These are phyloP conservation scores for Podospora pseudocomata DNA, from an alignment of 495 filamentous ascomycete genomes.

Conservation along the genomic window DNA sequence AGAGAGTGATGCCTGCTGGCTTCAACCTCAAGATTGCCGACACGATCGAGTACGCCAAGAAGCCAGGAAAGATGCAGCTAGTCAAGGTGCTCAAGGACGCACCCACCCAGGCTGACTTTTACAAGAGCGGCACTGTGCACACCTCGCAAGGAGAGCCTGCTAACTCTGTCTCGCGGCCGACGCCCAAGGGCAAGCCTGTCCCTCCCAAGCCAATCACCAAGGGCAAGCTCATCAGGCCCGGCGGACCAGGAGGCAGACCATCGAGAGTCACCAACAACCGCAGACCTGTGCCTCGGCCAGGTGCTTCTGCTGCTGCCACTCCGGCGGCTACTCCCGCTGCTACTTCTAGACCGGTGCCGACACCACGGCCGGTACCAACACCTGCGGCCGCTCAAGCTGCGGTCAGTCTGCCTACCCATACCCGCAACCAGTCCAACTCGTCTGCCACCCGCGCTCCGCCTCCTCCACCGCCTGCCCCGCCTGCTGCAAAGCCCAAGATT, in stretches of 20 bases:
- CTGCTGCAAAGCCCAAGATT: constrained; percentile 61
- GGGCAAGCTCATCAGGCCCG: constrained; percentile 85
- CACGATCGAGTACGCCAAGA: constrained; percentile 94
- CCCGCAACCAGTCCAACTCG: constrained; percentile 43
- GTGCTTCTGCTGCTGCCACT: constrained; percentile 22
- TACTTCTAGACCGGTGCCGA: constrained; percentile 44
- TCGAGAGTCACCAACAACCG: constrained; percentile 59
- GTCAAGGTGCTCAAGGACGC: constrained; percentile 89
- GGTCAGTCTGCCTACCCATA: constrained; percentile 41
- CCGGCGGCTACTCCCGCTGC: constrained; percentile 26
- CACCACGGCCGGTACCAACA: constrained; percentile 44
- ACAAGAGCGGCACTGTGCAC: constrained; percentile 91
- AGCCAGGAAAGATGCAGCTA: constrained; percentile 83
- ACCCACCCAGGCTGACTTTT: constrained; percentile 71
- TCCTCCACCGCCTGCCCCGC: constrained; percentile 67
- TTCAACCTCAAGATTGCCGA: constrained; percentile 79
- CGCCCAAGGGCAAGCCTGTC: constrained; percentile 78
- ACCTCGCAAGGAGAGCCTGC: constrained; percentile 79
- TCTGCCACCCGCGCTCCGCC: constrained; percentile 56
- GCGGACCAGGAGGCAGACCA: constrained; percentile 77
- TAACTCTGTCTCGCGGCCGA: constrained; percentile 77
- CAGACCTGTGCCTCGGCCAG: constrained; percentile 46
- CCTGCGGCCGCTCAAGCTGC: constrained; percentile 33
- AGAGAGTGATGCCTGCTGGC: constrained; percentile 66
- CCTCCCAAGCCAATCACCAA: constrained; percentile 84